Percentiles rank a stretch among this genome's conserved stretches.
These are phyloP conservation scores for Candida insectalens DNA, from an alignment of 805 yeast species.

Conservation along the genomic window DNA sequence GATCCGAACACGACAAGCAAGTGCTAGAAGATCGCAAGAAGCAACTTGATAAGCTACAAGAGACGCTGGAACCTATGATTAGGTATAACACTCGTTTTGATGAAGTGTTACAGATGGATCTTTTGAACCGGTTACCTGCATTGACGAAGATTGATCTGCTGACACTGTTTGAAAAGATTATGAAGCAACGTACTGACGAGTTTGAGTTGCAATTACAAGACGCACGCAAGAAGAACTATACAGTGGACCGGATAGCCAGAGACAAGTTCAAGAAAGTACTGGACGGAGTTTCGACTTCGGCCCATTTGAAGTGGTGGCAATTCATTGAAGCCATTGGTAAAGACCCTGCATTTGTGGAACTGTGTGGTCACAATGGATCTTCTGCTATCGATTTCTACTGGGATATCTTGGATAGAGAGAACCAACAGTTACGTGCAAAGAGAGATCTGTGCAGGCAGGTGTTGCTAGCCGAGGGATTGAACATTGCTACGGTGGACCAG, in stretches of 20 bases:
- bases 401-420: constrained; percentile 60
- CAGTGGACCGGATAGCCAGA: constrained; percentile 58
- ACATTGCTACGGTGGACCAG: too few species aligned
- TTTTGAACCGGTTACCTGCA: constrained; percentile 6
- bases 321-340: constrained; percentile 40
- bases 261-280: constrained; percentile 45
- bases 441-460: constrained; percentile 49
- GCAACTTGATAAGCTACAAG: constrained; percentile 44
- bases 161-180: constrained; percentile 31
- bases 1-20: constrained; percentile 20
- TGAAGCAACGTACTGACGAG: constrained; percentile 21
- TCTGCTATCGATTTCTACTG: constrained; percentile 67
- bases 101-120: constrained; percentile 21
- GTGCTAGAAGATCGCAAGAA: constrained; percentile 26
- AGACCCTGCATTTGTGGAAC: constrained; percentile 44
- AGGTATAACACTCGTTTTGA: constrained; percentile 40
- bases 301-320: constrained; percentile 52
- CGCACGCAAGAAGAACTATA: constrained; percentile 33
- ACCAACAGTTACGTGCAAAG: constrained; percentile 44
- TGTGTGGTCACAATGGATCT: constrained; percentile 74
- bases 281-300: constrained; percentile 23
- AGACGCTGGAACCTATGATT: constrained; percentile 32
- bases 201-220: constrained; percentile 20
- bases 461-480: too few species aligned
- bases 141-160: constrained; percentile 55